A percentile compares a stretch with the other conserved stretches of the same genome.
These are phyloP conservation scores for Wallacemonas rigidus DNA, from an alignment of 208 protist genomes.

Conservation along the genomic window DNA sequence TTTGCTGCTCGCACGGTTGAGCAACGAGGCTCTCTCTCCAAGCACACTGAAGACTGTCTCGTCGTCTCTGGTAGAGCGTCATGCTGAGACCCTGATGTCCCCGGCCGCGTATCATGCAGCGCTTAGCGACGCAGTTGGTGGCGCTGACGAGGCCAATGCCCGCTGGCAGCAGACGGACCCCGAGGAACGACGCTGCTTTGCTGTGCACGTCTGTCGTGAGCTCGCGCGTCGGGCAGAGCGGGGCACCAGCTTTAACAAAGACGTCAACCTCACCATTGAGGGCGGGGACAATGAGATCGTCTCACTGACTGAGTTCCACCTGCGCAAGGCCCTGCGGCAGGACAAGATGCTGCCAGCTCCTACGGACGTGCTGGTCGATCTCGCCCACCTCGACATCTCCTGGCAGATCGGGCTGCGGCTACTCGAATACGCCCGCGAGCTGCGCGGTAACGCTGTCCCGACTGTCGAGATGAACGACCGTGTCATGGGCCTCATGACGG, in stretches of 20 bases:
- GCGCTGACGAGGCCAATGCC: conserved; percentile 23
- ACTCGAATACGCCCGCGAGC: conserved; percentile 34
- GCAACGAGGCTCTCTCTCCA: conserved; percentile 26
- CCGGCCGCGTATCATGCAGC: conserved; percentile 33
- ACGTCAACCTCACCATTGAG: conserved; percentile 58
- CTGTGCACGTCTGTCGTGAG: conserved; percentile 42
- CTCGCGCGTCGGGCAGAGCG: conserved; percentile 55
- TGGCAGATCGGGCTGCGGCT: conserved; percentile 67
- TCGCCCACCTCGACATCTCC: conserved; percentile 75
- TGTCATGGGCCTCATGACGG: conserved; percentile 77
- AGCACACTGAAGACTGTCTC: conserved; percentile 37
- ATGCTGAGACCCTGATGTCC: conserved; percentile 49
- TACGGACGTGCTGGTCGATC: conserved; percentile 42
- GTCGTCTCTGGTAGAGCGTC: conserved; percentile 41
- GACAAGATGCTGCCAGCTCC: conserved; percentile 36
- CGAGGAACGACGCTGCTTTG: conserved; percentile 53
- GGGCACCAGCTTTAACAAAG: conserved; percentile 50
- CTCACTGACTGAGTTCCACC: conserved; percentile 52
- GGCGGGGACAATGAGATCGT: conserved; percentile 70
- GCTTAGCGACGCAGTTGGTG: conserved; percentile 46
- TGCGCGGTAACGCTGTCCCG: conserved; percentile 38
- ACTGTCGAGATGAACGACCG: conserved; percentile 68
- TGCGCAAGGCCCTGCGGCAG: conserved; percentile 28
- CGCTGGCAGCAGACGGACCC: conserved; percentile 45
- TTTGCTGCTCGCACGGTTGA: conserved; percentile 36